A percentile compares a stretch with the other conserved stretches of the same genome.
Evolutionary conservation across 805 yeast genomes (phyloP).

Genomic region (Cyberlindnera meyerae): DNA sequence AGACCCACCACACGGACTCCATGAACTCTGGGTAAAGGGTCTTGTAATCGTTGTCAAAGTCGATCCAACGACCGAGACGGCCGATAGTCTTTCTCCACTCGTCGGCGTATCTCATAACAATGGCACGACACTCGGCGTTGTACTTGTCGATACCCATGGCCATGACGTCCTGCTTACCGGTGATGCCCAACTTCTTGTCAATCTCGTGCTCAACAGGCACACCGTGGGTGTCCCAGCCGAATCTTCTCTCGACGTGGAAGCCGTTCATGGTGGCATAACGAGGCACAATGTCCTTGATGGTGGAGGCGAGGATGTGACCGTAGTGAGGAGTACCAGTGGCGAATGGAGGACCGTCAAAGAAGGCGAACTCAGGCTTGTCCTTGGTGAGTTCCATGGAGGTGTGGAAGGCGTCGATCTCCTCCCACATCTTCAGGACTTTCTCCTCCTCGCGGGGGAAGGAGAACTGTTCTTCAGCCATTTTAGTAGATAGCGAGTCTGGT

Average conservation of each 20-base stretch:
- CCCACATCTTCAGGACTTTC: slow-evolving; percentile 74
- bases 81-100: slow-evolving; percentile 95
- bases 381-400: slow-evolving; percentile 76
- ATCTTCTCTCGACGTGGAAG: slow-evolving; percentile 90
- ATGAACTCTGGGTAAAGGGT: slow-evolving; percentile 92
- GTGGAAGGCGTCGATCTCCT: slow-evolving; percentile 91
- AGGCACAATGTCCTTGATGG: slow-evolving; percentile 95
- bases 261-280: slow-evolving; percentile 98
- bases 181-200: slow-evolving; percentile 93
- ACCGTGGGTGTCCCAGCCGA: slow-evolving; percentile 99
- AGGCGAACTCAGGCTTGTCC: slow-evolving; percentile 82
- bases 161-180: slow-evolving; percentile 92
- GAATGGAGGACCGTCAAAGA: slow-evolving; percentile 98
- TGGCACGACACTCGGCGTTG: slow-evolving; percentile 90
- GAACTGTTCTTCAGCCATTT: slow-evolving; percentile 42
- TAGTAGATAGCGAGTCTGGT: not conserved
- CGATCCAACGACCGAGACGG: slow-evolving; percentile 98
- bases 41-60: slow-evolving; percentile 96
- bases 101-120: slow-evolving; percentile 94
- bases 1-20: slow-evolving; percentile 99
- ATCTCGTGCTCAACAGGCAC: slow-evolving; percentile 98
- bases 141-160: slow-evolving; percentile 90
- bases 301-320: slow-evolving; percentile 95
- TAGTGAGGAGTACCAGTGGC: slow-evolving; percentile 99
- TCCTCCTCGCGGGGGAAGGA: slow-evolving; percentile 91